Percentiles rank a stretch among this genome's conserved stretches.
phyloP scores from a whole-genome alignment of 441 rosid genomes.

The Pelargonium hybrid region DNA sequence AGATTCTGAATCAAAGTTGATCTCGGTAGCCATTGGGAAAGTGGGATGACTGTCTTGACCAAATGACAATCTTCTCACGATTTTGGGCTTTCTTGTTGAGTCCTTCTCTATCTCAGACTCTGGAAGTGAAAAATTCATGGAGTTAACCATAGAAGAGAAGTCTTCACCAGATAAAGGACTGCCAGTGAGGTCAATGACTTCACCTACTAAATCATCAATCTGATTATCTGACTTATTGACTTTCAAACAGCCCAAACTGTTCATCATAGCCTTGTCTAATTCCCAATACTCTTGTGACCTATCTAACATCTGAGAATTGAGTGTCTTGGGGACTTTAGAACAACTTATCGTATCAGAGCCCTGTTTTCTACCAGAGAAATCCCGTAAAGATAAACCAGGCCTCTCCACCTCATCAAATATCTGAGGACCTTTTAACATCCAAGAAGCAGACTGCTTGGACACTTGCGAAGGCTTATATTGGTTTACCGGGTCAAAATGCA shows the following conservation, averaged over 20 bases:
- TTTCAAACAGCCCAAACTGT: conserved; percentile 25
- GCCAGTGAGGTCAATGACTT: conserved; percentile 41
- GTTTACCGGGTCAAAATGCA: conserved; percentile 31
- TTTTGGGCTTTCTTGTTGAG: conserved; percentile 34
- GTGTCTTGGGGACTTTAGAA: conserved; percentile 18
- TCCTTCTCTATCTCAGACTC: conserved; percentile 37
- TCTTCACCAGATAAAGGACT: conserved; percentile 27
- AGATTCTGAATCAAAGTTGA: conserved; percentile 33
- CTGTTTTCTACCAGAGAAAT: conserved; percentile 30
- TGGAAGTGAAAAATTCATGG: conserved; percentile 27
- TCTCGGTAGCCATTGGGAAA: conserved; percentile 43
- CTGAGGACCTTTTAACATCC: conserved; percentile 36
- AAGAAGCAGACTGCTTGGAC: conserved; percentile 27
- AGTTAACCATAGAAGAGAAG: conserved; percentile 28
- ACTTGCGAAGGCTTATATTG: conserved; percentile 33
- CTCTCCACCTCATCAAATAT: conserved; percentile 26
- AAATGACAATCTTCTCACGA: conserved; percentile 48
- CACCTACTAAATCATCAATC: conserved; percentile 40
- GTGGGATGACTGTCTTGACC: conserved; percentile 27
- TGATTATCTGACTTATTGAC: conserved; percentile 25
- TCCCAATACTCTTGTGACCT: conserved; percentile 25
- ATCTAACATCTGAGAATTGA: conserved; percentile 21
- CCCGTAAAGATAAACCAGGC: conserved; percentile 30
- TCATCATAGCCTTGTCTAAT: conserved; percentile 24
- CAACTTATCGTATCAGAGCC: conserved; percentile 25